Conservation (phyloP, 1,284 basidiomycete species). For the Schizophyllum amplum region DNA sequence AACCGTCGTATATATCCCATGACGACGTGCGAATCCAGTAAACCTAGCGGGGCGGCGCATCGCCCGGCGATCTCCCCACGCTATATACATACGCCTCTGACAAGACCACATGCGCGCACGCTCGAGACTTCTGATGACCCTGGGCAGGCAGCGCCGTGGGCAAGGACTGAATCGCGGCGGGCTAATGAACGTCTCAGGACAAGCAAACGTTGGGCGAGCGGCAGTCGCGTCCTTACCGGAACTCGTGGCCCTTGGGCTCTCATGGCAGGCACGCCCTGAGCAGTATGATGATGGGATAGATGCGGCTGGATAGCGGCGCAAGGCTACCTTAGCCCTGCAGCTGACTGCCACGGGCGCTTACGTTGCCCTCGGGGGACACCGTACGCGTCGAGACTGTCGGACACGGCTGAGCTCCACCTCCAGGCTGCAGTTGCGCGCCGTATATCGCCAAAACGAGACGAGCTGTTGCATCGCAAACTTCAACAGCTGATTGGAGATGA, state of each 20-base stretch:
- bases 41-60: not conserved
- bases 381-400: too few species aligned
- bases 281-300: too few species aligned
- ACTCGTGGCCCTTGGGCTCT: not conserved
- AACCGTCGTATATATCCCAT: not conserved
- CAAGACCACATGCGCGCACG: not conserved
- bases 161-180: not conserved
- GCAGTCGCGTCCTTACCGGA: not conserved
- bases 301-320: not conserved
- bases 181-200: not conserved
- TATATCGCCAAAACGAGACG: too few species aligned
- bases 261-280: not conserved
- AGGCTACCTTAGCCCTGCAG: not conserved
- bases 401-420: too few species aligned
- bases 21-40: not conserved
- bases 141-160: not conserved
- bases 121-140: not conserved
- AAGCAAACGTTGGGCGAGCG: not conserved
- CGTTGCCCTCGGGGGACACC: not conserved
- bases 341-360: not conserved
- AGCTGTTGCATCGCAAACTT: too few species aligned
- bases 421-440: too few species aligned
- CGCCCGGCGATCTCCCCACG: not conserved
- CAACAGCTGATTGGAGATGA: too few species aligned
- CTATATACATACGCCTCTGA: not conserved